Evolutionary conservation across 805 yeast genomes (phyloP).

Genomic region (Ogataea allantospora): DNA sequence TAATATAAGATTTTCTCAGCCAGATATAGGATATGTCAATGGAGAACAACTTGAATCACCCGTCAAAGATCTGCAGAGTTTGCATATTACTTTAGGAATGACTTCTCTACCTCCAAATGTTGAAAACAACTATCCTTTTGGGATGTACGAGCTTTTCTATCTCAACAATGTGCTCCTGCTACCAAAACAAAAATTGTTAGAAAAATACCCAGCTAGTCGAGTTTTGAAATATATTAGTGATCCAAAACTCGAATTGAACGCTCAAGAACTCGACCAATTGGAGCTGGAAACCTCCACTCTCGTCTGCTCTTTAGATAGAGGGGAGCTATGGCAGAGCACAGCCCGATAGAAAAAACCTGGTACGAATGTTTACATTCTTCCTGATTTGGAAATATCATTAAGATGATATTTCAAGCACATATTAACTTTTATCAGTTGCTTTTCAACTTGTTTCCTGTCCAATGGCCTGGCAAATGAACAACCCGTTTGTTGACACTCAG

Average conservation of each 20-base stretch:
- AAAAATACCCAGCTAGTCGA: slow-evolving; percentile 18
- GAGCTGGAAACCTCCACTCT: slow-evolving; percentile 14
- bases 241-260: slow-evolving; percentile 8
- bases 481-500: slow-evolving; percentile 30
- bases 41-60: slow-evolving; percentile 20
- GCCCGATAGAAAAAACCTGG: slow-evolving; percentile 3
- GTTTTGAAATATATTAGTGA: slow-evolving; percentile 20
- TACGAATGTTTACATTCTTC: slow-evolving; percentile 20
- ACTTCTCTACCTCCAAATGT: not conserved
- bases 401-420: slow-evolving; percentile 7
- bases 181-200: slow-evolving; percentile 21
- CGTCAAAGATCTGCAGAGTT: slow-evolving; percentile 9
- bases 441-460: slow-evolving; percentile 2
- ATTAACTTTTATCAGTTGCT: slow-evolving; percentile 8
- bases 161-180: slow-evolving; percentile 25
- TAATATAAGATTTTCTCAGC: slow-evolving; percentile 13
- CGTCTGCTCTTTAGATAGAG: slow-evolving; percentile 15
- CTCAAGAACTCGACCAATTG: slow-evolving; percentile 16
- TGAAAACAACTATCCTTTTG: slow-evolving; percentile 16
- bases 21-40: slow-evolving; percentile 18
- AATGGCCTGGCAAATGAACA: slow-evolving; percentile 22
- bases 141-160: slow-evolving; percentile 28
- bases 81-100: slow-evolving; percentile 25
- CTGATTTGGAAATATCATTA: slow-evolving; percentile 19
- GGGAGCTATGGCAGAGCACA: slow-evolving; percentile 15